phyloP scores from a whole-genome alignment of 768 basidiomycete genomes.

The Tylopilus sp. region DNA sequence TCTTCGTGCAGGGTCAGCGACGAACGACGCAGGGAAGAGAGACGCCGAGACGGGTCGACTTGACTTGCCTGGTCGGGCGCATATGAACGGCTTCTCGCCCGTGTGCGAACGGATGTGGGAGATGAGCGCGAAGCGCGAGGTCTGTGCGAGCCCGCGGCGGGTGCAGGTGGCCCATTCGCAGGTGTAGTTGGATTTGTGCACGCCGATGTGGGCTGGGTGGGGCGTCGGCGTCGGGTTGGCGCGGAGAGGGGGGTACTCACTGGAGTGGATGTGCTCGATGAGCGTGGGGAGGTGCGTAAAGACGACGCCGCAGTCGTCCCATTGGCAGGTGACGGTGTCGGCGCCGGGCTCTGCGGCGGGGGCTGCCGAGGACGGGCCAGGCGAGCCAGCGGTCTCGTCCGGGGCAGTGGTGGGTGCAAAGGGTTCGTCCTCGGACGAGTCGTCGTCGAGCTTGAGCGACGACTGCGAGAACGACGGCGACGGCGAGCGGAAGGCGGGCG shows the following conservation, averaged over 20 bases:
- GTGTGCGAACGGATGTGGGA: constrained; percentile 92
- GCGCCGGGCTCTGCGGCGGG: constrained; percentile 24
- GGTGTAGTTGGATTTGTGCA: constrained; percentile 79
- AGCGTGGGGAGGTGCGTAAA: constrained; percentile 71
- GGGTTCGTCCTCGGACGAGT: constrained; percentile 26
- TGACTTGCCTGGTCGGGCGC: constrained; percentile 67
- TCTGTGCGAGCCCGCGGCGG: constrained; percentile 78
- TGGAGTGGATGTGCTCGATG: constrained; percentile 79
- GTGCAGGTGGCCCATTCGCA: constrained; percentile 88
- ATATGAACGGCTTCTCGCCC: constrained; percentile 91
- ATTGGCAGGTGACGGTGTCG: constrained; percentile 74
- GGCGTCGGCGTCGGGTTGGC: background rate
- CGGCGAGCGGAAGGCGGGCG: constrained; percentile 38
- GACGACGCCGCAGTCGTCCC: constrained; percentile 77
- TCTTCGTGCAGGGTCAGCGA: constrained; percentile 43
- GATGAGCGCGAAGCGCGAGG: constrained; percentile 85
- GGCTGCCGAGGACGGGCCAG: constrained; percentile 22
- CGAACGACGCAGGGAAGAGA: background rate
- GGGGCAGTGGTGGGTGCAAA: constrained; percentile 12
- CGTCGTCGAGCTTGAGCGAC: constrained; percentile 25
- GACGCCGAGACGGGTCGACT: constrained; percentile 21
- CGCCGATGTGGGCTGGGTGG: constrained; percentile 69
- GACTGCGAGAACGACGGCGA: constrained; percentile 39
- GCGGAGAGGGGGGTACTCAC: constrained; percentile 39
- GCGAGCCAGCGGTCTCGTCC: constrained; percentile 17